These are phyloP conservation scores for Neonectria faginata DNA, from an alignment of 2,329 filamentous ascomycete genomes.

Conservation along the genomic window DNA sequence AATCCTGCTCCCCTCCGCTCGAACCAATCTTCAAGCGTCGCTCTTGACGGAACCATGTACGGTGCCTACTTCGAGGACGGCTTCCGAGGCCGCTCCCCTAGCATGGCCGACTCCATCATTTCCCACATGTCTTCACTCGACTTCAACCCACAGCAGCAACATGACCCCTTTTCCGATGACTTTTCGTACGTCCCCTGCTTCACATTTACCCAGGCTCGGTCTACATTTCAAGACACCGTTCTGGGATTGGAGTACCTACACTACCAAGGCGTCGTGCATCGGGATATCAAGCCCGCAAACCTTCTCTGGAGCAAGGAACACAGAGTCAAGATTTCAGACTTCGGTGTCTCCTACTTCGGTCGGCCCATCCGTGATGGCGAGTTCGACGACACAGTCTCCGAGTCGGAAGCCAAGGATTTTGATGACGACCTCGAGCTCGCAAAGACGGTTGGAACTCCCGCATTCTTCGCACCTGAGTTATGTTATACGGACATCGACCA, in stretches of 20 bases:
- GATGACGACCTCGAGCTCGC: conserved; percentile 96
- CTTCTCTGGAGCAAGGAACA: conserved; percentile 87
- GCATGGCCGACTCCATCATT: conserved; percentile 81
- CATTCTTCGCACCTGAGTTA: conserved; percentile 96
- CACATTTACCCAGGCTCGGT: conserved; percentile 83
- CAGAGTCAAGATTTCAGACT: conserved; percentile 97
- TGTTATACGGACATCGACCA: conserved; percentile 85
- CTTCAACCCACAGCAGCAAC: conserved; percentile 64
- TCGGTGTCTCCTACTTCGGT: conserved; percentile 97
- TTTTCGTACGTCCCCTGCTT: conserved; percentile 94
- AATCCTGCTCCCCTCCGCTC: conserved; percentile 65
- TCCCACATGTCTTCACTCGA: conserved; percentile 76
- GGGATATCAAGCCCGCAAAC: conserved; percentile 91
- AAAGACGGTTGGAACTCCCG: conserved; percentile 96
- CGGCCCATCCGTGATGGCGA: conserved; percentile 87
- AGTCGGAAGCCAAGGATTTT: conserved; percentile 86
- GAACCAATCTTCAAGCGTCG: conserved; percentile 64
- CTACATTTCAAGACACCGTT: conserved; percentile 91
- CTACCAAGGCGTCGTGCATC: conserved; percentile 85
- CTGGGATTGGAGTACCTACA: conserved; percentile 94
- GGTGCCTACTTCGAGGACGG: conserved; percentile 74
- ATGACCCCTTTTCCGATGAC: conserved; percentile 83
- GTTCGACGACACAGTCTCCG: conserved; percentile 77
- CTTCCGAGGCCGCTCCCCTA: conserved; percentile 77
- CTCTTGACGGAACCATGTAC: conserved; percentile 82